Base-by-base conservation (phyloP, 192 early-diverging fungal genomes). In the Podila epicladia region DNA sequence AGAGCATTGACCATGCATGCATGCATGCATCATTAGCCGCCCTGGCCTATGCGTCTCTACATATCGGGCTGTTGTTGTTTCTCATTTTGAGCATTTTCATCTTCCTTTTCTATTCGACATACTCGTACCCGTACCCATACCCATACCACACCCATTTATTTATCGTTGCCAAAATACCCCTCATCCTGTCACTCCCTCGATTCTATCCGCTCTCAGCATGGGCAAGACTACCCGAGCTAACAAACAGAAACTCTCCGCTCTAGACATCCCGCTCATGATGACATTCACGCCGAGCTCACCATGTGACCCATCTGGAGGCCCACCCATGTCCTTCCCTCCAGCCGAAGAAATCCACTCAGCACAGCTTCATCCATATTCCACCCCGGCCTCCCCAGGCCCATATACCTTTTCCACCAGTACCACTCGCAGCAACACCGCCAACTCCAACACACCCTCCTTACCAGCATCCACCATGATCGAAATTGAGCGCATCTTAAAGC, bases 241-340 rank as follows among this genome's bases (percentile, higher is more conserved):
- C 66, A 19, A 12, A 12, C 38, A 41, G 26, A 60, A 29, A 31
- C 77, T 58, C 20, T 38, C 69, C 20, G 53, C 65, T 29, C 53
- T 80, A 80, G 71, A 80, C 51, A 80, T 80, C 20, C 77, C 77
- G 15, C 62, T 80, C 9, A 73, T 62, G 28, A 72, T 80, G 77
- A 80, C 77, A 7, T 69, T 80, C 61, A 80, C 77, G 2, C 71
- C 77, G 19, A 80, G 77, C 37, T 69, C 77, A 55, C 77, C 77
- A 17, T 73, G 71, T 58, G 77, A 80, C 19, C 71, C 77, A 24
- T 69, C 77, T 28, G 66, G 66, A 19, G 53, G 51, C 0, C 59
- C 60, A 29, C 65, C 70, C 7, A 58, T 68, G 64, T 28, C 65
- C 7, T 77, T 77, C 41, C 65, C 77, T 31, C 71, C 77, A 17